Evolutionary conservation across 352 stramenopile genomes (phyloP).

Genomic region (Peronospora destructor): DNA sequence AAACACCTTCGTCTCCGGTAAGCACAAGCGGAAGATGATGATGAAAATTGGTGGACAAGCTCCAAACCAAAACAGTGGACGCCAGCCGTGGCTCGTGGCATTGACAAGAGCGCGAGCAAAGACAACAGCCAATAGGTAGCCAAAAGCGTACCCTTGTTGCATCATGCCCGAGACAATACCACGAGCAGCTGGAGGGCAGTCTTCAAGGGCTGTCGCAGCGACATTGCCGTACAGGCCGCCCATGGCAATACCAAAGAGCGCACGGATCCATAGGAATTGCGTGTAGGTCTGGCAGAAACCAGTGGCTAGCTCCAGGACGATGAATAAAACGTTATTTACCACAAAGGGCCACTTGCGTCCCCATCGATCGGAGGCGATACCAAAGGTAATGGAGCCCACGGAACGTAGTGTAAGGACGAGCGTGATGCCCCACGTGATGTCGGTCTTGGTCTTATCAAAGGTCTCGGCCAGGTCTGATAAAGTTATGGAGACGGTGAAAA

Average conservation of each 20-base stretch:
- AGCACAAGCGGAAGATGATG: constrained; percentile 33
- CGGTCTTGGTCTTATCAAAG: constrained; percentile 37
- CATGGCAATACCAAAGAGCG: constrained; percentile 43
- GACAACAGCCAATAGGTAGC: constrained; percentile 35
- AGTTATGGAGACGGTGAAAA: constrained; percentile 52
- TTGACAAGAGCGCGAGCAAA: constrained; percentile 33
- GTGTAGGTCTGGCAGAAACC: constrained; percentile 38
- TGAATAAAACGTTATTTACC: constrained; percentile 40
- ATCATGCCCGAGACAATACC: constrained; percentile 49
- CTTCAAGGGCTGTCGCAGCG: constrained; percentile 37
- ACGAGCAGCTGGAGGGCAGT: constrained; percentile 33
- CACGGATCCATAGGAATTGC: constrained; percentile 31
- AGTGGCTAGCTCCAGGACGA: constrained; percentile 34
- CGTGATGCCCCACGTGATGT: constrained; percentile 55
- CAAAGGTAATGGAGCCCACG: constrained; percentile 37
- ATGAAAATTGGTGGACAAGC: constrained; percentile 41
- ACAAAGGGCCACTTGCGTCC: constrained; percentile 40
- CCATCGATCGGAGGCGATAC: constrained; percentile 38
- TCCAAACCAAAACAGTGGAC: constrained; percentile 44
- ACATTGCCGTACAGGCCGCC: constrained; percentile 44
- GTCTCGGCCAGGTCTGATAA: constrained; percentile 41
- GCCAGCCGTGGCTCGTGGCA: constrained; percentile 42
- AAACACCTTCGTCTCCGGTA: constrained; percentile 42
- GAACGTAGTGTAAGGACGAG: constrained; percentile 49
- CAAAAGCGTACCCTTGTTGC: constrained; percentile 45